These are phyloP conservation scores for Schizochytrium sp. DNA, from an alignment of 108 stramenopile species.

Conservation along the genomic window DNA sequence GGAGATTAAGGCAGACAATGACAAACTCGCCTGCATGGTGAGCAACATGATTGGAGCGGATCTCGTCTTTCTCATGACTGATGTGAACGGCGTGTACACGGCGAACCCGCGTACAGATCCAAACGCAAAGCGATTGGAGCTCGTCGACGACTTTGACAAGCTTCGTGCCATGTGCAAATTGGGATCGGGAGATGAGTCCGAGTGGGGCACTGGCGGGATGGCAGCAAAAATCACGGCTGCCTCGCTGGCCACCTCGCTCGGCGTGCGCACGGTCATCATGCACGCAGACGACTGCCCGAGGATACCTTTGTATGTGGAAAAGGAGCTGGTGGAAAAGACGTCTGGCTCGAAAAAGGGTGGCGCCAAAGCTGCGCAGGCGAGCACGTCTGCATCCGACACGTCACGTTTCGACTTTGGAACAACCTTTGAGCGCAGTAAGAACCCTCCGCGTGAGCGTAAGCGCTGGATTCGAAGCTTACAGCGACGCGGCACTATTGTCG, in stretches of 20 bases:
- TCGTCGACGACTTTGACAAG: not conserved
- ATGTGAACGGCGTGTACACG: slow-evolving; percentile 12
- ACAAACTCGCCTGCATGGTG: slow-evolving; percentile 17
- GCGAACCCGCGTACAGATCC: not conserved
- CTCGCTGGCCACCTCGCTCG: not conserved
- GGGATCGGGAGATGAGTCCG: not conserved
- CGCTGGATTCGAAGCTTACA: not conserved
- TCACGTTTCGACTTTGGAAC: not conserved
- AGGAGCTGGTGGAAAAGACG: not conserved
- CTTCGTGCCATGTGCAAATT: not conserved
- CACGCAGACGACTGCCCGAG: not conserved
- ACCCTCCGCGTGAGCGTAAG: not conserved
- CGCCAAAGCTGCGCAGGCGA: no score
- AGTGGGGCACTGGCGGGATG: slow-evolving; percentile 22
- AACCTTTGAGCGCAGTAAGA: not conserved
- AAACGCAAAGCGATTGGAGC: not conserved
- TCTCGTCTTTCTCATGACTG: slow-evolving; percentile 11
- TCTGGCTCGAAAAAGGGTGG: no score
- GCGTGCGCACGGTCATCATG: not conserved
- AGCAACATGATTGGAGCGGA: slow-evolving; percentile 1
- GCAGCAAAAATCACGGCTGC: not conserved
- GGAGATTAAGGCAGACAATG: slow-evolving; percentile 14
- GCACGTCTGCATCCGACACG: not conserved
- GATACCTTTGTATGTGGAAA: not conserved
- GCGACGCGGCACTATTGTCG: not conserved